These are phyloP conservation scores for Venturia asperata DNA, from an alignment of 2,329 filamentous ascomycete species.

Conservation along the genomic window DNA sequence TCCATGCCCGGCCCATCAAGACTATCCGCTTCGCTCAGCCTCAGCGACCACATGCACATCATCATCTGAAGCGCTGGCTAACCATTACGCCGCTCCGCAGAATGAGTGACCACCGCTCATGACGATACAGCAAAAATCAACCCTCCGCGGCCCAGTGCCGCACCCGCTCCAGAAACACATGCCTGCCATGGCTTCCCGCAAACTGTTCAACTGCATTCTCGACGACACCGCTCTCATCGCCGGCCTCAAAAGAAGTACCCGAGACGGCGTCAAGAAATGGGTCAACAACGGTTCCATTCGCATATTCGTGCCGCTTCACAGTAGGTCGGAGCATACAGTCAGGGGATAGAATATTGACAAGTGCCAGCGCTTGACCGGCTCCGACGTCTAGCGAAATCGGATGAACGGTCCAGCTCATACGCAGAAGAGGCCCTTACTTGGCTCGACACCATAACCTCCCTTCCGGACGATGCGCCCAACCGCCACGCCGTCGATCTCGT, in stretches of 20 bases:
- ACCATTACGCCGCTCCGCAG: not conserved
- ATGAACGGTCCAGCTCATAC: constrained; percentile 38
- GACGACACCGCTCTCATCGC: constrained; percentile 46
- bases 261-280: constrained; percentile 47
- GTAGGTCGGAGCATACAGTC: constrained; percentile 30
- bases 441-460: constrained; percentile 46
- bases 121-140: constrained; percentile 6
- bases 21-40: not conserved
- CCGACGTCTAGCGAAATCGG: constrained; percentile 37
- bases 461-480: constrained; percentile 28
- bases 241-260: constrained; percentile 45
- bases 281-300: constrained; percentile 43
- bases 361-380: constrained; percentile 40
- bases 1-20: not conserved
- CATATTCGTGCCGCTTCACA: constrained; percentile 46
- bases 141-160: not conserved
- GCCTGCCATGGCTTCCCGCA: constrained; percentile 29
- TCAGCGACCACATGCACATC: not conserved
- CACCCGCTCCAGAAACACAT: not conserved
- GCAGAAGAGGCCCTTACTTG: constrained; percentile 44
- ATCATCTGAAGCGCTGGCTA: not conserved
- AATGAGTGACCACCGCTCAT: constrained; percentile 9
- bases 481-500: constrained; percentile 31
- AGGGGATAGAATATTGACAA: not conserved
- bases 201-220: constrained; percentile 49